Evolutionary conservation across 2,329 filamentous ascomycete genomes (phyloP).

Genomic region (Arthroderma uncinatum): DNA sequence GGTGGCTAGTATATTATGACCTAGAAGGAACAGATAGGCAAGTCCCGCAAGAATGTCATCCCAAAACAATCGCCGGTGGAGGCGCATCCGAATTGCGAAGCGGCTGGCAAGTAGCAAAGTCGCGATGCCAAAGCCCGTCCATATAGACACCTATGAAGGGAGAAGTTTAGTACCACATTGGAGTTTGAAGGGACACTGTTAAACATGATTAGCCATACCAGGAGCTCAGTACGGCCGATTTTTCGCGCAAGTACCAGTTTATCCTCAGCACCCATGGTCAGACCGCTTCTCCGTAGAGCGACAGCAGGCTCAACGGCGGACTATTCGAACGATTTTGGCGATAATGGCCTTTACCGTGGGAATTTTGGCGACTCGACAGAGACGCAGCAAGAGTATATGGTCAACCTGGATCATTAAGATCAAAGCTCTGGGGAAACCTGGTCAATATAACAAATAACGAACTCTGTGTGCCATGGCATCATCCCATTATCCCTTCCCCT

Average conservation of each 20-base stretch:
- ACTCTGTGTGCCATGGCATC: not conserved
- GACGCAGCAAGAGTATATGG: not conserved
- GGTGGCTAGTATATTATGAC: conserved; percentile 7
- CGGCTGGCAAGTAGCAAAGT: conserved; percentile 9
- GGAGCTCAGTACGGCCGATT: conserved; percentile 4
- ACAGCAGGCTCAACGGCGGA: not conserved
- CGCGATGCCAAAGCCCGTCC: conserved; percentile 10
- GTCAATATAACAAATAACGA: not conserved
- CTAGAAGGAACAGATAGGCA: conserved; percentile 8
- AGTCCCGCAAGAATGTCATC: conserved; percentile 11
- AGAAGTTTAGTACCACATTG: not conserved
- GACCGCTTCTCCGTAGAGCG: not conserved
- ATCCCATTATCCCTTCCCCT: not conserved
- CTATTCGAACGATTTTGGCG: not conserved
- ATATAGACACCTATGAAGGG: conserved; percentile 6
- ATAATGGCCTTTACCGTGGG: not conserved
- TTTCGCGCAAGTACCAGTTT: conserved; percentile 7
- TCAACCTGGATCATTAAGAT: not conserved
- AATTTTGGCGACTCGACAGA: not conserved
- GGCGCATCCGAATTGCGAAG: conserved; percentile 9
- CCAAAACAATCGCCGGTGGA: conserved; percentile 13
- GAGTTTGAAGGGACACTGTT: not conserved
- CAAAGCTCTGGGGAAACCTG: not conserved
- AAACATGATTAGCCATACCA: conserved; percentile 2
- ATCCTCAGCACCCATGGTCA: conserved; percentile 7